These are phyloP conservation scores for Sporothrix brasiliensis DNA, from an alignment of 2,329 filamentous ascomycete species.

Conservation along the genomic window DNA sequence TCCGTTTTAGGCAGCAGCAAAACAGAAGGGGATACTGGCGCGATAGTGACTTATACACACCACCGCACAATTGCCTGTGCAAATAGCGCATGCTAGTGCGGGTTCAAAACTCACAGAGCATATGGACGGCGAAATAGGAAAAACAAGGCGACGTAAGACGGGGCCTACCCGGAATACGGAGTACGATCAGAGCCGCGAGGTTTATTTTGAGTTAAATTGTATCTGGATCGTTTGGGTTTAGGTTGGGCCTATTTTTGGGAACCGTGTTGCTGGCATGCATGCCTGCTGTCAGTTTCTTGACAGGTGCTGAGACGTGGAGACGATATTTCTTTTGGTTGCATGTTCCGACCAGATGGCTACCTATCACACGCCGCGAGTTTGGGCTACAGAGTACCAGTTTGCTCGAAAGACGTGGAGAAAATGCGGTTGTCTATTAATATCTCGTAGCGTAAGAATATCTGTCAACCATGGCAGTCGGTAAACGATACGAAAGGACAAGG, in stretches of 20 bases:
- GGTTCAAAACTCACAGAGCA: too few relatives aligned
- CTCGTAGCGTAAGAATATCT: neutral
- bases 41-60: neutral
- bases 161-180: neutral
- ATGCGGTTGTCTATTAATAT: conserved; percentile 23
- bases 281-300: neutral
- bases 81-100: neutral
- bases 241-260: neutral
- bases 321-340: neutral
- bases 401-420: neutral
- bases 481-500: neutral
- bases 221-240: neutral
- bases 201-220: neutral
- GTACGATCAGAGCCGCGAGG: neutral
- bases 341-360: neutral
- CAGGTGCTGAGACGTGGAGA: neutral
- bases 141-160: conserved; percentile 6
- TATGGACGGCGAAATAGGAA: neutral
- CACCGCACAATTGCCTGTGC: neutral
- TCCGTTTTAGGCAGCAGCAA: conserved; percentile 28
- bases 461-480: neutral
- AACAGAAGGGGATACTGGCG: conserved; percentile 9
- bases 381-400: neutral
- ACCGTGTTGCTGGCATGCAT: neutral
- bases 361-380: too few relatives aligned